A percentile compares a stretch with the other conserved stretches of the same genome.
phyloP scores from a whole-genome alignment of 192 early-diverging fungal species.

The Ambispora gerdemannii region DNA sequence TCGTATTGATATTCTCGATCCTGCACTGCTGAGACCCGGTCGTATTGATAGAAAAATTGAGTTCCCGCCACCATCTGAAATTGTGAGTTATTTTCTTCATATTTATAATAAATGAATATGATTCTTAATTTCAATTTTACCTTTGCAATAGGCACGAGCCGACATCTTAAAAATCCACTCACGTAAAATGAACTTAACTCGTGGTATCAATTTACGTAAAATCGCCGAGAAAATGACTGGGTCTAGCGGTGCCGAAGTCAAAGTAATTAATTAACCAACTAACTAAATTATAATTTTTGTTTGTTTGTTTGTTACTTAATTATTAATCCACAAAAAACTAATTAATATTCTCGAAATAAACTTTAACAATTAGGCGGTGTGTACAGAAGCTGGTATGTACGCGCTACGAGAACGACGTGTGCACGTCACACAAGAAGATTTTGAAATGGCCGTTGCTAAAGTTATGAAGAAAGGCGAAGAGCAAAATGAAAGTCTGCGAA shows the following conservation, averaged over 20 bases:
- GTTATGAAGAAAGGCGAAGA: constrained; percentile 99
- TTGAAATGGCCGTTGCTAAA: constrained; percentile 99
- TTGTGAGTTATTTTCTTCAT: not conserved
- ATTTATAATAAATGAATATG: not conserved
- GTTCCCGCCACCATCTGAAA: constrained; percentile 82
- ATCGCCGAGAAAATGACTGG: constrained; percentile 85
- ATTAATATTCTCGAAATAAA: not conserved
- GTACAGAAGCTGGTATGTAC: constrained; percentile 89
- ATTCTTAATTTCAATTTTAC: not conserved
- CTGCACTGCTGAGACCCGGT: constrained; percentile 81
- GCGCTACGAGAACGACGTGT: constrained; percentile 92
- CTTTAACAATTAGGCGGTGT: constrained; percentile 50
- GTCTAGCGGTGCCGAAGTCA: constrained; percentile 85
- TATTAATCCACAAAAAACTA: no score
- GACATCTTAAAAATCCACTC: constrained; percentile 91
- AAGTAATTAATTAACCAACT: no score
- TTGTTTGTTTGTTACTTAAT: no score
- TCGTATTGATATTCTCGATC: constrained; percentile 87
- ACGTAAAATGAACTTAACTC: constrained; percentile 87
- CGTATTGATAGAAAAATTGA: constrained; percentile 92
- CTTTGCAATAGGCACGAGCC: constrained; percentile 57
- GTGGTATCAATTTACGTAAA: constrained; percentile 86
- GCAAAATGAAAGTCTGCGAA: constrained; percentile 93
- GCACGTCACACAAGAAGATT: constrained; percentile 99
- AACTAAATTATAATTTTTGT: no score